Base-by-base conservation (phyloP, 805 yeast genomes). In the Myxozyma mucilagina region DNA sequence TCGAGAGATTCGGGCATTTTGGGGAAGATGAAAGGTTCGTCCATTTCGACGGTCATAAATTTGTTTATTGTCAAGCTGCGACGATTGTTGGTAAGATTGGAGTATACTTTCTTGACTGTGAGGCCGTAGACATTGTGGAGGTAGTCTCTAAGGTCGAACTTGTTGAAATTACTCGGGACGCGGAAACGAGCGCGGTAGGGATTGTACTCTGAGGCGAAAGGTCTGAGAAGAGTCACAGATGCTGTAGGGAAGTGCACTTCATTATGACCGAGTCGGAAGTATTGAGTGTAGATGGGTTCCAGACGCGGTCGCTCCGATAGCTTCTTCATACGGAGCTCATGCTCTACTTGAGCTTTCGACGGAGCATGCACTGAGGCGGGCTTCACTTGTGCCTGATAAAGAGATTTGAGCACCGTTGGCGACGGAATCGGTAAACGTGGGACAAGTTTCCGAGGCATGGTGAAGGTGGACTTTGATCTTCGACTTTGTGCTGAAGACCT, bases 101-200 rank as follows among this genome's bases (percentile, higher is more conserved):
- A 60, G 42, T 44, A 89, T 52, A 94, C 83, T 70, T 89, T 90
- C 74, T 90, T 80, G 0, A 96, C 97, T 69, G 97, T 82, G 63
- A 94, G 80, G 1, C 97, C 97, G 71, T 94, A 94, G 4, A 94
- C 79, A 69, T 92, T 85, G 83, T 86, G 94, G 65, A 94, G 79
- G 72, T 94, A 94, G 76, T 94, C 99, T 74, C 99, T 84, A 64
- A 94, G 80, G 74, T 93, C 98, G 77, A 94, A 80, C 74, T 92
- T 93, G 79, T 94, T 94, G 81, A 94, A 92, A 57, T 89, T 84
- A 71, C 88, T 84, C 14, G 99, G 99, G 18, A 96, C 99, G 66
- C 89, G 84, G 75, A 94, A 94, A 74, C 90, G 91, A 53, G 98
- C 98, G 75, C 91, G 97, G 76, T 89, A 92, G 51, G 99, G 99